These are phyloP conservation scores for Chaetomium cochliodes DNA, from an alignment of 495 filamentous ascomycete species.

Conservation along the genomic window DNA sequence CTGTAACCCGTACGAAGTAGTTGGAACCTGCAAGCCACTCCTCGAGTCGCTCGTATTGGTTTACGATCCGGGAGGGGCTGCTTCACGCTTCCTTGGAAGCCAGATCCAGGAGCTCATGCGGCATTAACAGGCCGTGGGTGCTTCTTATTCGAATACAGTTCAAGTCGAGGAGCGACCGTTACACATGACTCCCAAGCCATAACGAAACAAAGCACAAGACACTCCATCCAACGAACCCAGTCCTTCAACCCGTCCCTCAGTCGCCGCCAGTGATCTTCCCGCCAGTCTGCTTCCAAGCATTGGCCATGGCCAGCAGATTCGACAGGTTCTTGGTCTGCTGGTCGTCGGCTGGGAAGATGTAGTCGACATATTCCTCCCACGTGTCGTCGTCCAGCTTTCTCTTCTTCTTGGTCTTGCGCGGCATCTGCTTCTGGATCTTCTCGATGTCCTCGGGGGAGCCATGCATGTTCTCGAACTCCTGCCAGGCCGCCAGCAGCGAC, in stretches of 20 bases:
- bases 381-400: constrained; percentile 90
- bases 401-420: constrained; percentile 87
- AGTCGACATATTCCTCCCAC: constrained; percentile 97
- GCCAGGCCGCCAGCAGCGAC: constrained; percentile 86
- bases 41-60: not conserved
- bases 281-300: constrained; percentile 79
- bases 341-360: constrained; percentile 96
- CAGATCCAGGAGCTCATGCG: too few species aligned
- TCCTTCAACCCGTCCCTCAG: constrained; percentile 4
- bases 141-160: not conserved
- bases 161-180: not conserved
- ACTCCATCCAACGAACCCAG: not conserved
- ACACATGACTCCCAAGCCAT: not conserved
- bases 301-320: constrained; percentile 78
- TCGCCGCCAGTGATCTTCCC: constrained; percentile 30
- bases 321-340: constrained; percentile 79
- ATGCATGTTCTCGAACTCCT: constrained; percentile 82
- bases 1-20: not conserved
- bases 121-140: not conserved
- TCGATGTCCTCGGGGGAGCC: constrained; percentile 75
- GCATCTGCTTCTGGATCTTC: constrained; percentile 89
- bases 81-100: not conserved
- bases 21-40: not conserved
- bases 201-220: not conserved
- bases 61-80: not conserved